Base-by-base conservation (phyloP, 371 early-diverging fungal species). In the Mortierella sp. region DNA sequence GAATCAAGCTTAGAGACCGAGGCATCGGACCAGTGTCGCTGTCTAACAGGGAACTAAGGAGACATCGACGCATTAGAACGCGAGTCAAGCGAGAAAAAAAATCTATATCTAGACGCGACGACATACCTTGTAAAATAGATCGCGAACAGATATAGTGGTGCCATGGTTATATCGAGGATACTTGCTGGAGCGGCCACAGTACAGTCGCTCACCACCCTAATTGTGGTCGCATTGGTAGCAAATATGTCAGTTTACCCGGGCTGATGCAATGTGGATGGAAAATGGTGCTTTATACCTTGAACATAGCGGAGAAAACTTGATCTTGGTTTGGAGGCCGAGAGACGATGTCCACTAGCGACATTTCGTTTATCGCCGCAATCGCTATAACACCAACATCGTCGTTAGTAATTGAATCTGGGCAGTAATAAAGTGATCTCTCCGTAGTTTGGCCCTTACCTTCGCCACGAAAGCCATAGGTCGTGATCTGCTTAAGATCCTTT, bases 401-500 rank as follows among this genome's bases (percentile, higher is more conserved):
- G 14, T 34, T 34, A 1, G 11, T 1, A 34, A 1, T 34, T 7
- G 14, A 14, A 34, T 14, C 14, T 7, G 1, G 4, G 37, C 14
- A 34, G 1, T 11, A 0, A 14, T 14, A 4, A 34, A 4, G 37
- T 14, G 37, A 34, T 14, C 37, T 34, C 49, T 32, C 28, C 3
- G 27, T 14, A 19, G 19, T 12, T n/a, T 6, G 9, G 0, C 4
- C 0, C 11, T n/a, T 60, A 89, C 90, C 90, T 88, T 90, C 89
- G 3, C 92, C 92, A 3, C 90, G 83, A 54, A 86, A 92, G n/a
- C 92, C 92, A 79, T 84, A 89, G 1, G 90, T 83, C 7, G 60
- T 60, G 15, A 82, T 61, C 5, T 71, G 60, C 12, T 81, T 63
- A 1, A 86, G 64, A 56, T 87, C 88, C 21, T 70, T 43, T 0